A percentile compares a stretch with the other conserved stretches of the same genome.
These are phyloP conservation scores for Xylogone sp. DNA, from an alignment of 2,329 filamentous ascomycete genomes.

Conservation along the genomic window DNA sequence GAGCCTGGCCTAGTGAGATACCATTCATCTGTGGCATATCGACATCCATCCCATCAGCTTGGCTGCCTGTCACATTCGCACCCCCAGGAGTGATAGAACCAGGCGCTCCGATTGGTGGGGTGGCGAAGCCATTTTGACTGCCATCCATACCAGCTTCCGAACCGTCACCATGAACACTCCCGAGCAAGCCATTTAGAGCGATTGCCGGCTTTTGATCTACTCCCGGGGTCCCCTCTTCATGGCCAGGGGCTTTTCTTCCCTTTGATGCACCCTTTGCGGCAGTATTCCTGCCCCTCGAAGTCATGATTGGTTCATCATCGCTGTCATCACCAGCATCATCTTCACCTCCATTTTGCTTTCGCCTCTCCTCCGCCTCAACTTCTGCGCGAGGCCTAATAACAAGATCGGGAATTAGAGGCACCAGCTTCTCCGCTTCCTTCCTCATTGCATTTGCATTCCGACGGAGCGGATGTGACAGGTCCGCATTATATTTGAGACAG, in stretches of 20 bases:
- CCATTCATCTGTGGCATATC: conserved; percentile 71
- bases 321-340: conserved; percentile 85
- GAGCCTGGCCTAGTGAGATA: conserved; percentile 57
- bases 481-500: conserved; percentile 92
- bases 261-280: conserved; percentile 64
- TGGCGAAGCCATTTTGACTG: conserved; percentile 78
- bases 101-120: conserved; percentile 62
- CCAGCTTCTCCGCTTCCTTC: conserved; percentile 94
- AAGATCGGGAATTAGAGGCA: conserved; percentile 91
- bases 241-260: conserved; percentile 69
- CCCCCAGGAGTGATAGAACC: conserved; percentile 75
- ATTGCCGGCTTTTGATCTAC: conserved; percentile 70
- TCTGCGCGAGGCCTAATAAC: conserved; percentile 87
- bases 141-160: conserved; percentile 73
- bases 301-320: conserved; percentile 98
- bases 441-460: conserved; percentile 96
- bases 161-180: conserved; percentile 59
- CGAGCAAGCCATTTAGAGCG: conserved; percentile 61
- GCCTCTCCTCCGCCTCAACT: conserved; percentile 82
- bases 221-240: conserved; percentile 74
- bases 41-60: conserved; percentile 82
- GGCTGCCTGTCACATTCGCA: conserved; percentile 67
- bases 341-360: conserved; percentile 81
- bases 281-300: conserved; percentile 86
- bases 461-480: conserved; percentile 79